Percentiles rank a stretch among this genome's conserved stretches.
These are phyloP conservation scores for Plasmodium vinckei DNA, from an alignment of 169 alveolate species.

Conservation along the genomic window DNA sequence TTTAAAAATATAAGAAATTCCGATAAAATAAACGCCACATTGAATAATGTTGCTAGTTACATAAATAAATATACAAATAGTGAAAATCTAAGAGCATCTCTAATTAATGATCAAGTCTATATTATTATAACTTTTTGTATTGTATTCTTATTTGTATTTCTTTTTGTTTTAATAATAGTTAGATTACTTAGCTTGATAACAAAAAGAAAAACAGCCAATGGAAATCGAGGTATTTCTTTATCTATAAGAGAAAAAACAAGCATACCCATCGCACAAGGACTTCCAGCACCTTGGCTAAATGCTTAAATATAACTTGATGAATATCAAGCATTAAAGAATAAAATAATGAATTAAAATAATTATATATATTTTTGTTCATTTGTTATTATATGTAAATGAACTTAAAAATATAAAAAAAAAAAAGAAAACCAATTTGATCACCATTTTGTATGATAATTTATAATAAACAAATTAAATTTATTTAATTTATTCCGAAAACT, in stretches of 20 bases:
- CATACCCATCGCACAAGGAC: constrained; percentile 33
- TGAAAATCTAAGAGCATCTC: background rate
- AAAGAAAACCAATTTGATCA: too few species aligned
- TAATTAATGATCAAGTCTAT: background rate
- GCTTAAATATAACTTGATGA: background rate
- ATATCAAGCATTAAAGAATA: too few species aligned
- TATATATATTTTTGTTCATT: too few species aligned
- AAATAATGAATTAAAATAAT: too few species aligned
- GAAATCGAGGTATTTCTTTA: background rate
- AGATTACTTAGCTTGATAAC: background rate
- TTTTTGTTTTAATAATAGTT: background rate
- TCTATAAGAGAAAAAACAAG: constrained; percentile 3
- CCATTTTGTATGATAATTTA: too few species aligned
- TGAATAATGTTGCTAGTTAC: background rate
- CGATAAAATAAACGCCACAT: background rate
- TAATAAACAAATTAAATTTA: too few species aligned
- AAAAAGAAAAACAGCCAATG: background rate
- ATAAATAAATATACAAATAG: background rate
- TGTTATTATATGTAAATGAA: too few species aligned
- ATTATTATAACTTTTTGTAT: constrained; percentile 1
- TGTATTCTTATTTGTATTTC: background rate
- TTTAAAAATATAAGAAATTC: background rate
- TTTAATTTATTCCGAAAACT: too few species aligned
- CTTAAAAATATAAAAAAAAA: too few species aligned
- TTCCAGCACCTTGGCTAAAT: constrained; percentile 46